Conservation (phyloP, 1,284 basidiomycete species). For the Cerrena zonata region DNA sequence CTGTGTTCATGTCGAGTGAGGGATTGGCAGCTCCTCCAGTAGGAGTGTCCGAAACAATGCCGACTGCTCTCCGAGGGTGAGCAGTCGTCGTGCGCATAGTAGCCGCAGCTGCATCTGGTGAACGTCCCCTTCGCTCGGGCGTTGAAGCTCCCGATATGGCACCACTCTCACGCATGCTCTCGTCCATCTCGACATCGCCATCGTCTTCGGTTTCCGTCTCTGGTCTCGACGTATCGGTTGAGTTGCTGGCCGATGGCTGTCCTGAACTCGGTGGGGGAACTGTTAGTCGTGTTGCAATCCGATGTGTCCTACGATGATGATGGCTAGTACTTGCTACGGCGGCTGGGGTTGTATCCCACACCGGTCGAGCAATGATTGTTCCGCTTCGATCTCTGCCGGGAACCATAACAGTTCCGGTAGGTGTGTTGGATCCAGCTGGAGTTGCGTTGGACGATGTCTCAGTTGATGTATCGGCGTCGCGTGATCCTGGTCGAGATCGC, state of each 20-base stretch:
- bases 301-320: constrained; percentile 15
- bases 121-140: constrained; percentile 37
- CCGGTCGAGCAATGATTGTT: constrained; percentile 62
- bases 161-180: constrained; percentile 33
- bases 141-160: constrained; percentile 26
- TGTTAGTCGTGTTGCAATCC: constrained; percentile 21
- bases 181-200: constrained; percentile 49
- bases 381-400: constrained; percentile 64
- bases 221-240: constrained; percentile 52
- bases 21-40: constrained; percentile 32
- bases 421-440: constrained; percentile 52
- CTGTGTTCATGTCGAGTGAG: constrained; percentile 42
- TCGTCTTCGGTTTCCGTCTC: constrained; percentile 75
- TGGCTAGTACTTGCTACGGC: constrained; percentile 19
- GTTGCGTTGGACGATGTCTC: constrained; percentile 57
- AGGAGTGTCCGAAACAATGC: constrained; percentile 53
- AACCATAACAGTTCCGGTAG: constrained; percentile 51
- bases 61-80: constrained; percentile 46
- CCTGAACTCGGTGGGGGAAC: constrained; percentile 27
- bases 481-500: constrained; percentile 27
- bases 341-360: constrained; percentile 45
- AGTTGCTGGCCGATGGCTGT: constrained; percentile 46
- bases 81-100: constrained; percentile 23
- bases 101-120: constrained; percentile 23
- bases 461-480: constrained; percentile 50